Base-by-base conservation (phyloP, 352 stramenopile genomes). In the Halophytophthora polymorphica region DNA sequence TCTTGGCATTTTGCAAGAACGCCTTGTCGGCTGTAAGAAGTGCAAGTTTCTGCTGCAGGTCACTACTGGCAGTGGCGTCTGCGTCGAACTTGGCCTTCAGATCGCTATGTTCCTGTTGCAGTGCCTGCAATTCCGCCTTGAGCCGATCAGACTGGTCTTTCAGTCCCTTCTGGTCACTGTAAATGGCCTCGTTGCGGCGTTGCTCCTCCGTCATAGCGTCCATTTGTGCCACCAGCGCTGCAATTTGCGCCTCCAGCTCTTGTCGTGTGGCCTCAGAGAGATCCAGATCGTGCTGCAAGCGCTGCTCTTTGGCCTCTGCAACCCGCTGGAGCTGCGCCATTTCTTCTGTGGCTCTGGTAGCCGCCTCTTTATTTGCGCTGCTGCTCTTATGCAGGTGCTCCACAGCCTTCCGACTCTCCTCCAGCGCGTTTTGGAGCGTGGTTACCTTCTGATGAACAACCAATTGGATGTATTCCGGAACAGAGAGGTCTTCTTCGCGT, bases 381-480 rank as follows among this genome's bases (percentile, higher is more conserved):
- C 58, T 73, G 13, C 40, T 46, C 6, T 56, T 58, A 34, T 64
- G 55, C 14, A 75, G 37, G 13, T 23, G 44, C 34, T 81, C 69
- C 15, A 77, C 31, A 13, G 87, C 73, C 12, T 71, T 52, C 7
- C 71, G 69, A 40, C 50, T 57, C 1, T 18, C 44, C 18, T 74
- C 63, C 2, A 85, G 50, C 49, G 85, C 70, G 1, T 35, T 50
- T 45, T 83, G 64, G 0, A 82, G 38, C 23, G 46, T 61, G 2
- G 56, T 43, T 21, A 90, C 45, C 35, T 73, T 81, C 1, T 36
- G 54, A 41, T 88, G 73, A 11, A 88, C 66, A 0, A 63, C 52
- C 2, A 92, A 46, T 35, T 90, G 82, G 11, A 90, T 56, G 19
- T 65, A 78, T 39, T 92, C 82, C 21, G 62, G 71, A 18, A 92